phyloP scores from a whole-genome alignment of 2,329 filamentous ascomycete genomes.

The Fusarium newnesense region DNA sequence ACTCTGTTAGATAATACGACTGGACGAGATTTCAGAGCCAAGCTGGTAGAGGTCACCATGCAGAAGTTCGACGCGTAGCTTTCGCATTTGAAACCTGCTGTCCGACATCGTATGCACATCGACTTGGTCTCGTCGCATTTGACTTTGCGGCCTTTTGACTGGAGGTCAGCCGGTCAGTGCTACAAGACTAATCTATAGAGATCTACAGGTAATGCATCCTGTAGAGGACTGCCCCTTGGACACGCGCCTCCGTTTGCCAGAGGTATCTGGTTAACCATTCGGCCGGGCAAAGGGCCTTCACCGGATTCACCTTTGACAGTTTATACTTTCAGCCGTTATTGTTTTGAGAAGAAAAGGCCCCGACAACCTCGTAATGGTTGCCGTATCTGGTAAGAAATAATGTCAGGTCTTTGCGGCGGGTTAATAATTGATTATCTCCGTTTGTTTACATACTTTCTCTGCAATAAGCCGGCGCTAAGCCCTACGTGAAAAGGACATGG shows the following conservation, averaged over 20 bases:
- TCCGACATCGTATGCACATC: not conserved
- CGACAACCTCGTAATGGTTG: not conserved
- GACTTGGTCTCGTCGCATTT: not conserved
- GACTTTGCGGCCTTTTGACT: not conserved
- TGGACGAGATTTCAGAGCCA: no score
- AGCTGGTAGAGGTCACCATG: not conserved
- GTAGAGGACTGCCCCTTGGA: not conserved
- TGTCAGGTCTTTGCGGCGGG: rapidly evolving
- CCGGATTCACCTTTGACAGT: rapidly evolving
- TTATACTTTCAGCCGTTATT: rapidly evolving
- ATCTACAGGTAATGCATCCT: not conserved
- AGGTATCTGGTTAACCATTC: not conserved
- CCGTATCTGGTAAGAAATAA: not conserved
- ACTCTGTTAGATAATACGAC: no score
- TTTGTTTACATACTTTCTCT: not conserved
- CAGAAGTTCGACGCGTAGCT: not conserved
- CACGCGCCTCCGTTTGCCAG: not conserved
- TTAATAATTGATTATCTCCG: not conserved
- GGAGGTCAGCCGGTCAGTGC: not conserved
- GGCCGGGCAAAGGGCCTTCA: not conserved
- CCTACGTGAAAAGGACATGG: not conserved
- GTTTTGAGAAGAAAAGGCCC: not conserved
- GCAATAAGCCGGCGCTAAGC: not conserved
- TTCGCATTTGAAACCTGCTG: not conserved
- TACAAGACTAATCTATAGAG: not conserved